phyloP scores from a whole-genome alignment of 1,284 basidiomycete species.

The Sphaerobolus stellatus region DNA sequence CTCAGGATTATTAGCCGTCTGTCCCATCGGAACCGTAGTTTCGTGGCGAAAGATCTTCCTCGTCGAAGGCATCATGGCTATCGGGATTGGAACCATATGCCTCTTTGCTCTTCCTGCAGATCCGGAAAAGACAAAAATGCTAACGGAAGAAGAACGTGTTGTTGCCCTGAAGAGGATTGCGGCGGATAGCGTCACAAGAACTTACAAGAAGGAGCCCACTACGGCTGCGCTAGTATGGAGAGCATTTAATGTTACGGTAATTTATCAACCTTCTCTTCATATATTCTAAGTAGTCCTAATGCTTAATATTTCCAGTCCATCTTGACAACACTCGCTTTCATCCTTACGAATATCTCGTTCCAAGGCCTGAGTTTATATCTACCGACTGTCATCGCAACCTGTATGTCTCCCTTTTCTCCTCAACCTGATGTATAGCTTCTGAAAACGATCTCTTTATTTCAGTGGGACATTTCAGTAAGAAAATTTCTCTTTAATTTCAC shows the following conservation, averaged over 20 bases:
- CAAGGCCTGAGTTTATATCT: constrained; percentile 44
- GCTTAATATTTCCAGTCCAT: constrained; percentile 17
- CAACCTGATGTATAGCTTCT: neutral
- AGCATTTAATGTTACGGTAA: constrained; percentile 41
- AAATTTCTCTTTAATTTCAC: neutral
- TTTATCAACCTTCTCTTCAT: no score
- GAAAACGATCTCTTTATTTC: neutral
- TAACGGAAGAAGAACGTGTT: constrained; percentile 35
- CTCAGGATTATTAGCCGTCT: constrained; percentile 37
- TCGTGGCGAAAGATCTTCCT: constrained; percentile 45
- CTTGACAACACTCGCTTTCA: constrained; percentile 13
- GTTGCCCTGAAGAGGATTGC: constrained; percentile 40
- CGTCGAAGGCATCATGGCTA: constrained; percentile 42
- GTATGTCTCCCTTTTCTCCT: constrained; percentile 25
- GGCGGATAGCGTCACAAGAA: constrained; percentile 33
- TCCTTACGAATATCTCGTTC: constrained; percentile 25
- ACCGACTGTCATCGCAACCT: constrained; percentile 40
- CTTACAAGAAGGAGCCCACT: constrained; percentile 36
- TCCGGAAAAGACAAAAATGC: constrained; percentile 34
- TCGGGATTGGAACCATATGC: constrained; percentile 34
- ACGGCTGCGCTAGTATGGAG: constrained; percentile 30
- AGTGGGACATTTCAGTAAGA: constrained; percentile 17
- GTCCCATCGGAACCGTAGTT: constrained; percentile 34
- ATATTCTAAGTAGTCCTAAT: neutral
- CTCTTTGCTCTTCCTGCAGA: constrained; percentile 39